phyloP scores from a whole-genome alignment of 1,139 yeast genomes.

The Protomyces macrosporus region DNA sequence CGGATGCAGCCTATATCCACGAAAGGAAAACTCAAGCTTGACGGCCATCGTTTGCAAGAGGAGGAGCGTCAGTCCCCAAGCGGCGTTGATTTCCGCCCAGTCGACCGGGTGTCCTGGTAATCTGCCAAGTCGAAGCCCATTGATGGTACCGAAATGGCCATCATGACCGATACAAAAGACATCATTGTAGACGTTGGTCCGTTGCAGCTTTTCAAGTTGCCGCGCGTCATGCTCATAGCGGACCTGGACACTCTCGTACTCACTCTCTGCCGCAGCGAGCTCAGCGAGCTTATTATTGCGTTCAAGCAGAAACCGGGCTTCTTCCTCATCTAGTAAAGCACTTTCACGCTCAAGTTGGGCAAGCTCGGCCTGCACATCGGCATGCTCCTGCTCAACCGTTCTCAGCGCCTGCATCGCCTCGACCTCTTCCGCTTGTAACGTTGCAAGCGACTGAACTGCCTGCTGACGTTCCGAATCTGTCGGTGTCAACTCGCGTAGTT shows the following conservation, averaged over 20 bases:
- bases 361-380: conserved; percentile 38
- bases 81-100: conserved; percentile 91
- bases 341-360: conserved; percentile 36
- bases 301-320: conserved; percentile 26
- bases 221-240: conserved; percentile 29
- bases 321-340: conserved; percentile 31
- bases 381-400: conserved; percentile 38
- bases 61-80: conserved; percentile 76
- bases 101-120: conserved; percentile 53
- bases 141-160: conserved; percentile 80
- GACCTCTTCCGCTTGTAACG: conserved; percentile 42
- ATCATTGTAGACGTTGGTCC: conserved; percentile 72
- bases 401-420: conserved; percentile 38
- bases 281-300: conserved; percentile 16
- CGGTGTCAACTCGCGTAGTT: conserved; percentile 55
- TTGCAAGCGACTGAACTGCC: conserved; percentile 45
- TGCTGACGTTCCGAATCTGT: conserved; percentile 45
- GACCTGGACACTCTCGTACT: conserved; percentile 31
- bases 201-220: conserved; percentile 49
- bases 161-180: conserved; percentile 77
- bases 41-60: conserved; percentile 60
- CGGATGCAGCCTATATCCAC: conserved; percentile 64
- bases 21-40: conserved; percentile 52
- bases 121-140: conserved; percentile 73
- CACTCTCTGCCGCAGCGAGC: conserved; percentile 25